These are phyloP conservation scores for maize (Zea mays) DNA, from an alignment of 176 grass and related monocot species.

Conservation along the genomic window Zm-B73-REFERENCE-NAM-5.0 NC_050101.1:177035501-177036000, in stretches of 20 bases:
- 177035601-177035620: slow-evolving; percentile 32
- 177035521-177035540: slow-evolving; percentile 21
- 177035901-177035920: not conserved
- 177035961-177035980: no score
- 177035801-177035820: not conserved
- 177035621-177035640: not conserved
- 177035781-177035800: not conserved
- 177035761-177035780: not conserved
- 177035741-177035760: not conserved
- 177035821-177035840: not conserved
- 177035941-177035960: no score
- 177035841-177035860: not conserved
- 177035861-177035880: not conserved
- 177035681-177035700: not conserved
- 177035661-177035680: not conserved
- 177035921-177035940: not conserved
- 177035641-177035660: no score
- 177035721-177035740: not conserved
- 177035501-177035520: not conserved
- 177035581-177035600: slow-evolving; percentile 31
- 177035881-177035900: not conserved
- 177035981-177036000: not conserved
- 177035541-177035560: slow-evolving; percentile 13
- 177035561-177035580: not conserved
- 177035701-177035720: not conserved